Conservation (phyloP, 345 rosid genomes). For the Lagerstroemia speciosa region DNA sequence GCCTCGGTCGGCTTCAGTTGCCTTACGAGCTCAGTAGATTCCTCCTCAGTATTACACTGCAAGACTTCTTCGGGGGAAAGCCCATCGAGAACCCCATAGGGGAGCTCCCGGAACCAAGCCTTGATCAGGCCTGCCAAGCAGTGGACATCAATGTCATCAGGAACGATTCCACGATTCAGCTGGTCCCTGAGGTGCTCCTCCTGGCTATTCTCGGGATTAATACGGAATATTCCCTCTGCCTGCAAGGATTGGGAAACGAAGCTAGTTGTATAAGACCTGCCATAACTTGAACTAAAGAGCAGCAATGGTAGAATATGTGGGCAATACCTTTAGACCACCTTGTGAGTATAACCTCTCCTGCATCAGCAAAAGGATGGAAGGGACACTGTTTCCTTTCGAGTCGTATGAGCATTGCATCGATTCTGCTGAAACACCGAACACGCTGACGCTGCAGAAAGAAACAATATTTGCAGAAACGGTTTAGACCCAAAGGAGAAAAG, state of each 20-base stretch:
- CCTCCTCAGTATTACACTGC: slow-evolving; percentile 74
- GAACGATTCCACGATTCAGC: slow-evolving; percentile 83
- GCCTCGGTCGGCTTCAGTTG: slow-evolving; percentile 82
- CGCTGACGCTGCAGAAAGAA: slow-evolving; percentile 55
- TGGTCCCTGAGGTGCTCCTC: slow-evolving; percentile 94
- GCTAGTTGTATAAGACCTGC: not conserved
- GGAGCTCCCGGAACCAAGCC: slow-evolving; percentile 98
- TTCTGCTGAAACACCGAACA: slow-evolving; percentile 95
- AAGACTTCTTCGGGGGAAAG: slow-evolving; percentile 94
- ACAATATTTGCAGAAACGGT: not conserved
- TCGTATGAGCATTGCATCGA: slow-evolving; percentile 92
- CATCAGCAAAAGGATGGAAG: slow-evolving; percentile 90
- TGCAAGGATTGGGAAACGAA: slow-evolving; percentile 9
- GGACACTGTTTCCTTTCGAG: slow-evolving; percentile 74
- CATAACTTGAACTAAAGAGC: not conserved
- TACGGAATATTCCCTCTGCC: slow-evolving; percentile 96
- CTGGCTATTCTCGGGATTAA: slow-evolving; percentile 91
- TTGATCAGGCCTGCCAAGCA: slow-evolving; percentile 94
- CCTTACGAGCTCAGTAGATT: slow-evolving; percentile 56
- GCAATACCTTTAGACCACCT: slow-evolving; percentile 68
- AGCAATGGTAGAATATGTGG: not conserved
- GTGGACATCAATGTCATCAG: slow-evolving; percentile 78
- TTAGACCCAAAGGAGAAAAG: not conserved
- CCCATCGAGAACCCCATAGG: slow-evolving; percentile 85
- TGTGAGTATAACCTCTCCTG: slow-evolving; percentile 72